Evolutionary conservation across 805 yeast genomes (phyloP).

Genomic region (Wickerhamomyces canadensis): DNA sequence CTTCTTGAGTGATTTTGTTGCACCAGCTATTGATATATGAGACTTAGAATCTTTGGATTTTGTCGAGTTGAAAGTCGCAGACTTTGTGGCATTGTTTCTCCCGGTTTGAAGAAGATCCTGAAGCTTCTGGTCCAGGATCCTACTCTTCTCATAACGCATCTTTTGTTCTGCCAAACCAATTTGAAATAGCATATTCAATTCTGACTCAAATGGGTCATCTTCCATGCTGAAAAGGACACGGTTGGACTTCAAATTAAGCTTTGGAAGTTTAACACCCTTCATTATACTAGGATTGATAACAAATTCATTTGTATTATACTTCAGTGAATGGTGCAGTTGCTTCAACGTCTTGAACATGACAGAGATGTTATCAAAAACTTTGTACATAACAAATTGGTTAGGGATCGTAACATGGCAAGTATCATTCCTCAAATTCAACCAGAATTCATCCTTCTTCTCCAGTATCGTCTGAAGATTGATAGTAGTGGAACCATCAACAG

Average conservation of each 20-base stretch:
- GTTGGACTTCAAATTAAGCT: constrained; percentile 47
- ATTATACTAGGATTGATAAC: constrained; percentile 34
- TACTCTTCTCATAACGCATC: constrained; percentile 47
- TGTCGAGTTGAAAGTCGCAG: background rate
- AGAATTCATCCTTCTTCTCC: constrained; percentile 18
- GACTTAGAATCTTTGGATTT: background rate
- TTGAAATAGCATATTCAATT: constrained; percentile 58
- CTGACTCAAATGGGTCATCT: constrained; percentile 86
- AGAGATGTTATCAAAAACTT: constrained; percentile 73
- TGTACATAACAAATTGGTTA: constrained; percentile 65
- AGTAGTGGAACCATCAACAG: constrained; percentile 28
- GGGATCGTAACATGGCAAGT: constrained; percentile 57
- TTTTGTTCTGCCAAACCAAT: constrained; percentile 65
- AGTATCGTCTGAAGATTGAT: constrained; percentile 27
- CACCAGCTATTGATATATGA: background rate
- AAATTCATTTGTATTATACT: constrained; percentile 31
- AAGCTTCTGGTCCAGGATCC: constrained; percentile 32
- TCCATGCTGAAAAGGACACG: constrained; percentile 63
- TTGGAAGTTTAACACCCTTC: constrained; percentile 47
- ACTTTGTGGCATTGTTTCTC: background rate
- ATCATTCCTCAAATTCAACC: constrained; percentile 36
- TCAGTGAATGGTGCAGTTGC: constrained; percentile 51
- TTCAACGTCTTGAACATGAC: constrained; percentile 60
- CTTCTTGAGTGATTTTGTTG: constrained; percentile 2
- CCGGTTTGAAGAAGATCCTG: constrained; percentile 12